These are phyloP conservation scores for Hypholoma sublateritium DNA, from an alignment of 768 basidiomycete genomes.

Conservation along the genomic window DNA sequence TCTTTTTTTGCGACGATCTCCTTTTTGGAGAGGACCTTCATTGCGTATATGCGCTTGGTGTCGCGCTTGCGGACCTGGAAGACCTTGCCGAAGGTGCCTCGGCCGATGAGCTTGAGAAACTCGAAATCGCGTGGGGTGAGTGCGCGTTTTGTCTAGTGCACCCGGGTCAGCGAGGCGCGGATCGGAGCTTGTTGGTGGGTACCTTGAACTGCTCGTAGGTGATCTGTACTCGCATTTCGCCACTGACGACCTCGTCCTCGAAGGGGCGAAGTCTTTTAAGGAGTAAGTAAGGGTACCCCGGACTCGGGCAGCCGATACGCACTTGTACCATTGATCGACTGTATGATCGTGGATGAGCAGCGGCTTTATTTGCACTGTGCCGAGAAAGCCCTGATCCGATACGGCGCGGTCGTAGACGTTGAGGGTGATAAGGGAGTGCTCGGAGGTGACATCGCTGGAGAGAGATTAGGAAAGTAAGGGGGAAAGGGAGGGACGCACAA, in stretches of 20 bases:
- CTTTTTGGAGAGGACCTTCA: slow-evolving; percentile 99
- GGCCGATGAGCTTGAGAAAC: slow-evolving; percentile 97
- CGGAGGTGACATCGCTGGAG: slow-evolving; percentile 89
- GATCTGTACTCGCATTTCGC: slow-evolving; percentile 93
- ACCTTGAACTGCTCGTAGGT: slow-evolving; percentile 93
- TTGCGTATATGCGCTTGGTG: slow-evolving; percentile 98
- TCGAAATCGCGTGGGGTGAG: slow-evolving; percentile 97
- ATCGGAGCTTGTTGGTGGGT: slow-evolving; percentile 17
- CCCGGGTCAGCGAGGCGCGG: not conserved
- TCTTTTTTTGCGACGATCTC: slow-evolving; percentile 99
- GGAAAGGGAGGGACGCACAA: slow-evolving; percentile 64
- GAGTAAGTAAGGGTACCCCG: slow-evolving; percentile 2
- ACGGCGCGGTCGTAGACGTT: slow-evolving; percentile 90
- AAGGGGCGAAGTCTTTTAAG: slow-evolving; percentile 63
- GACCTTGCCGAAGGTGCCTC: slow-evolving; percentile 97
- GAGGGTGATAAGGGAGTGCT: slow-evolving; percentile 78
- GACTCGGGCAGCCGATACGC: slow-evolving; percentile 32
- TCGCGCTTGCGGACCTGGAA: slow-evolving; percentile 99
- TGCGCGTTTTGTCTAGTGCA: slow-evolving; percentile 71
- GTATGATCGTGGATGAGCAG: slow-evolving; percentile 89
- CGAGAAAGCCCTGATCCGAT: slow-evolving; percentile 85
- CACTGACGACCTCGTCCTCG: slow-evolving; percentile 81
- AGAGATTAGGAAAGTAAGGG: slow-evolving; percentile 1
- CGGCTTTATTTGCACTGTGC: slow-evolving; percentile 89
- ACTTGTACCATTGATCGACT: slow-evolving; percentile 98